Conservation (phyloP, 2,329 filamentous ascomycete species). For the Penicillium digitatum region DNA sequence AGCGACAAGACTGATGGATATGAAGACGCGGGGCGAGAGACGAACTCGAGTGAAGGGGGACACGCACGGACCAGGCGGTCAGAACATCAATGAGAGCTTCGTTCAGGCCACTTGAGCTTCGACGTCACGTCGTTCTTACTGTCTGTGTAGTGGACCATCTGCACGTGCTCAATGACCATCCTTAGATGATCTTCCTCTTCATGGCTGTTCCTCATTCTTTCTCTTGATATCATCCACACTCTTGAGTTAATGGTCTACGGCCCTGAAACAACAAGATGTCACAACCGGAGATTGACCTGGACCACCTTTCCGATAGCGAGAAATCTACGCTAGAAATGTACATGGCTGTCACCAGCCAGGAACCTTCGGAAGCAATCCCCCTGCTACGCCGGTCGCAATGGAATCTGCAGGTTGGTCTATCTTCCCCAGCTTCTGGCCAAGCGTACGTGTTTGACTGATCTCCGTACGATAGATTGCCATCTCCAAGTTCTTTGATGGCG, state of each 20-base stretch:
- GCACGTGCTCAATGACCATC: conserved; percentile 1
- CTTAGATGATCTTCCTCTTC: neutral
- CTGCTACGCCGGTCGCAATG: conserved; percentile 83
- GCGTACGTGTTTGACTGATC: conserved; percentile 16
- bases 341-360: conserved; percentile 81
- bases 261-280: conserved; percentile 35
- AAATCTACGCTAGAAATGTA: conserved; percentile 84
- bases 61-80: conserved; percentile 28
- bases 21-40: conserved; percentile 23
- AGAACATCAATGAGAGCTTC: conserved; percentile 14
- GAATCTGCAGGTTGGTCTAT: conserved; percentile 72
- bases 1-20: conserved; percentile 19
- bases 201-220: neutral
- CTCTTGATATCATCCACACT: neutral
- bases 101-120: conserved; percentile 9
- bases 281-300: conserved; percentile 52
- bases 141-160: neutral
- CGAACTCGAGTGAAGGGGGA: conserved; percentile 24
- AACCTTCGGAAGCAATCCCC: conserved; percentile 68
- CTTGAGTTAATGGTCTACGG: conserved; percentile 22
- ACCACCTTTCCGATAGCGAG: conserved; percentile 70
- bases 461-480: conserved; percentile 72
- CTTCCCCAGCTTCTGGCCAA: neutral
- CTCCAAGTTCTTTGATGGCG: conserved; percentile 95
- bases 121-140: neutral